A percentile compares a stretch with the other conserved stretches of the same genome.
Conservation (phyloP, 192 early-diverging fungal genomes). For the Mortierella antarctica region DNA sequence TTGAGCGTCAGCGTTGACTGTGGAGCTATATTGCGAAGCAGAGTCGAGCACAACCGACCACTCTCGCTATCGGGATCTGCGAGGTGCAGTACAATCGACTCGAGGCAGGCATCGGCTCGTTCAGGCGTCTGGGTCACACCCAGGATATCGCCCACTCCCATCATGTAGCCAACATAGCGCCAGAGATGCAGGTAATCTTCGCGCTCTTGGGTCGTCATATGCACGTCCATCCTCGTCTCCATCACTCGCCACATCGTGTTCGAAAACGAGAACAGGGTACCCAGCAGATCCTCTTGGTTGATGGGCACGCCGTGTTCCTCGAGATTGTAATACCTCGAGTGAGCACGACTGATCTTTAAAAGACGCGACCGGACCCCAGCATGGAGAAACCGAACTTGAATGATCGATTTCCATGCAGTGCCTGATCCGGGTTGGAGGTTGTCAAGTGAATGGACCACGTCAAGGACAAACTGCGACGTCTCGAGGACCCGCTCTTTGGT, state of each 20-base stretch:
- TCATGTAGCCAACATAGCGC: conserved; percentile 61
- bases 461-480: conserved; percentile 28
- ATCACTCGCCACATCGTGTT: conserved; percentile 37
- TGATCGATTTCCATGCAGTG: conserved; percentile 28
- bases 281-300: conserved; percentile 49
- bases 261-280: conserved; percentile 36
- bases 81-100: conserved; percentile 30
- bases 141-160: conserved; percentile 55
- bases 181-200: conserved; percentile 60
- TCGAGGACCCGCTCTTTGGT: conserved; percentile 25
- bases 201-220: conserved; percentile 39
- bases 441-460: conserved; percentile 12
- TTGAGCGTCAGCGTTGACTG: background rate
- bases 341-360: conserved; percentile 12
- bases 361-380: conserved; percentile 31
- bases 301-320: conserved; percentile 35
- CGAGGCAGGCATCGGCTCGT: conserved; percentile 18
- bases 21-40: conserved; percentile 3
- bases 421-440: conserved; percentile 25
- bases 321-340: conserved; percentile 26
- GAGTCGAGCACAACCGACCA: conserved; percentile 5
- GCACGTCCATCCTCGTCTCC: conserved; percentile 28
- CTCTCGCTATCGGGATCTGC: conserved; percentile 8
- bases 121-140: background rate
- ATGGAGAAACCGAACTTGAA: conserved; percentile 45